These are phyloP conservation scores for Colletotrichum spaethianum DNA, from an alignment of 2,329 filamentous ascomycete genomes.

Conservation along the genomic window DNA sequence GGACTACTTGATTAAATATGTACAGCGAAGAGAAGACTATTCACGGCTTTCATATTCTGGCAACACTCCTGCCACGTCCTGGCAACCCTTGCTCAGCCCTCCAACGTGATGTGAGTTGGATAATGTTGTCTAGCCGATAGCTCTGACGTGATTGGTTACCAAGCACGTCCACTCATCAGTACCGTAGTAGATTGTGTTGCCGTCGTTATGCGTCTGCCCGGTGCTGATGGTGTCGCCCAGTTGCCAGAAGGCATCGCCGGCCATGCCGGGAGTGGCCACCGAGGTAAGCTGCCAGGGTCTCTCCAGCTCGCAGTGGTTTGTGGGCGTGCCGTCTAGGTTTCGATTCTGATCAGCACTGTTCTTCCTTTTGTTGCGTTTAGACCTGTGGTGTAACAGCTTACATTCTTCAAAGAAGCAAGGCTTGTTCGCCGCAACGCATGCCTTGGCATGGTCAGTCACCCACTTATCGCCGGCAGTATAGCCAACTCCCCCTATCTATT, in stretches of 20 bases:
- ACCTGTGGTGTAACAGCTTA: slow-evolving; percentile 40
- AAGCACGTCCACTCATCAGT: slow-evolving; percentile 59
- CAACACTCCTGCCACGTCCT: neutral
- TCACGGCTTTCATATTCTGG: neutral
- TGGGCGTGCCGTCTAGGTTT: slow-evolving; percentile 44
- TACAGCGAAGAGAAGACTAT: slow-evolving; percentile 26
- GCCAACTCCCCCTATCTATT: slow-evolving; percentile 35
- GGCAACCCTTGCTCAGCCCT: neutral
- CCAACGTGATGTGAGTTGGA: neutral
- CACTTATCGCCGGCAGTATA: slow-evolving; percentile 42
- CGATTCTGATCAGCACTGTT: neutral
- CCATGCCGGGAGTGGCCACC: slow-evolving; percentile 49
- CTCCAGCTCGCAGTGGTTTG: slow-evolving; percentile 57
- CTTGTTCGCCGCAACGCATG: slow-evolving; percentile 47
- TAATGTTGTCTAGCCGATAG: slow-evolving; percentile 15
- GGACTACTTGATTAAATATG: neutral
- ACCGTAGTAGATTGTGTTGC: slow-evolving; percentile 61
- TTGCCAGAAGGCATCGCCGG: slow-evolving; percentile 58
- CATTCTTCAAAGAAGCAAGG: slow-evolving; percentile 53
- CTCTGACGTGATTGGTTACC: slow-evolving; percentile 58
- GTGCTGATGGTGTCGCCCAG: slow-evolving; percentile 57
- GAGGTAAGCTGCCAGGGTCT: slow-evolving; percentile 60
- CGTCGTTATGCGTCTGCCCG: slow-evolving; percentile 59
- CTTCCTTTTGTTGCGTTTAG: neutral
- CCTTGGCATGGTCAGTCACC: slow-evolving; percentile 47